Evolutionary conservation across 805 yeast genomes (phyloP), one percentile per base, ranked within the genome.

Genomic region (Ogataea kodamae): DNA sequence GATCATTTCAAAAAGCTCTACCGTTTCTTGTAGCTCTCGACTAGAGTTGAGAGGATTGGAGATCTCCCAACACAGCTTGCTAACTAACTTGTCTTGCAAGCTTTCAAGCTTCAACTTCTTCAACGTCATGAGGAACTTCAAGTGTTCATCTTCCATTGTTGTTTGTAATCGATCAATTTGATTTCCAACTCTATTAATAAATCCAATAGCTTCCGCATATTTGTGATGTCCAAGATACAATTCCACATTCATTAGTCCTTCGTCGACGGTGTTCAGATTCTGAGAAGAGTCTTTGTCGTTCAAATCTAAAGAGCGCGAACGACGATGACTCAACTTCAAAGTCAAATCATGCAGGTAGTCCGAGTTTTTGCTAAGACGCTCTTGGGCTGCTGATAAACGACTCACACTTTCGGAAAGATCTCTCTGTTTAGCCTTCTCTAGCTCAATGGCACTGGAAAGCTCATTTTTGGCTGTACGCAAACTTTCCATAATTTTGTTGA

Each of bases 381-480:
- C 49, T 16, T 42, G 47, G 25, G 45, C 46, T 17, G 47, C 49
- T 3, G 72, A 50, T n/a, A 72, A 31, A 26, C 67, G 54, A 25
- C 62, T 61, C 45, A 70, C 57, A 0, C 76, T 70, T 33, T 69
- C 70, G 34, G 68, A 59, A 16, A 71, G 35, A 33, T 61, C 67
- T 34, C 60, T 61, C 27, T 68, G 67, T 25, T 67, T 66, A 21
- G 62, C 52, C 26, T 60, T 63, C 36, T 76, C 81, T 11, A 68
- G 63, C 33, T 72, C 73, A 9, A 70, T 66, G 3, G 79, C 70
- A 39, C 72, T 79, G 25, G 78, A 61, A 20, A 78, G 46, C 43
- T 78, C 85, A 43, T 72, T 73, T 39, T 72, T 72, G 0, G 86
- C 88, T 46, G 73, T 70, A 44, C 78, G 70, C 37, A 72, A 74